Evolutionary conservation across 768 basidiomycete species (phyloP).

Genomic region (Rhodosporidiobolus odoratus): DNA sequence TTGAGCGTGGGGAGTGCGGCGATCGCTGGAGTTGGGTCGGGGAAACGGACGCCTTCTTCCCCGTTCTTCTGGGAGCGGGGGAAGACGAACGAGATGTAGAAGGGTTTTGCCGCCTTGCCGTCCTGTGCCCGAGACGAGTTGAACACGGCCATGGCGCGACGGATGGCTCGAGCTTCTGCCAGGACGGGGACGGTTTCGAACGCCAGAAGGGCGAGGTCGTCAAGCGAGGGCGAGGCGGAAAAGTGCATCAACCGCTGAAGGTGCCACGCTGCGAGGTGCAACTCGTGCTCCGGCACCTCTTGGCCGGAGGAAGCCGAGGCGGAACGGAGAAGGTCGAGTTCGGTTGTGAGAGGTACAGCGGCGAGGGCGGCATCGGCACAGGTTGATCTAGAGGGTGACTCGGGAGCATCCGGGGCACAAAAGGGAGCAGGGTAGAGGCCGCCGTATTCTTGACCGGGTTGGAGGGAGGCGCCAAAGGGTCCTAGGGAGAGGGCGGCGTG

Average conservation of each 20-base stretch:
- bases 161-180: conserved; percentile 44
- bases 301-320: not conserved
- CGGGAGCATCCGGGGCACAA: conserved; percentile 29
- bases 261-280: conserved; percentile 44
- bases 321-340: not conserved
- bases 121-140: not conserved
- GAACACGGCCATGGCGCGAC: conserved; percentile 44
- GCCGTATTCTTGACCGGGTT: not conserved
- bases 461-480: conserved; percentile 46
- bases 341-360: conserved; percentile 23
- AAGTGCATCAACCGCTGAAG: conserved; percentile 44
- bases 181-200: conserved; percentile 49
- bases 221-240: conserved; percentile 35
- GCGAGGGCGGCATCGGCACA: conserved; percentile 12
- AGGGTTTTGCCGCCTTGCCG: conserved; percentile 33
- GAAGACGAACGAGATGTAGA: conserved; percentile 46
- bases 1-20: not conserved
- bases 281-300: not conserved
- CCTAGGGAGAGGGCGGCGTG: conserved; percentile 46
- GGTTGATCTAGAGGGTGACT: not conserved
- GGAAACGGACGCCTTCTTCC: conserved; percentile 23
- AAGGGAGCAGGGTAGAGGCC: conserved; percentile 44
- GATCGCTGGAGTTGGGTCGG: conserved; percentile 23
- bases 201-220: conserved; percentile 42
- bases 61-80: conserved; percentile 19